Conservation (phyloP, 306 rosid genomes). For the Datisca glomerata region DNA sequence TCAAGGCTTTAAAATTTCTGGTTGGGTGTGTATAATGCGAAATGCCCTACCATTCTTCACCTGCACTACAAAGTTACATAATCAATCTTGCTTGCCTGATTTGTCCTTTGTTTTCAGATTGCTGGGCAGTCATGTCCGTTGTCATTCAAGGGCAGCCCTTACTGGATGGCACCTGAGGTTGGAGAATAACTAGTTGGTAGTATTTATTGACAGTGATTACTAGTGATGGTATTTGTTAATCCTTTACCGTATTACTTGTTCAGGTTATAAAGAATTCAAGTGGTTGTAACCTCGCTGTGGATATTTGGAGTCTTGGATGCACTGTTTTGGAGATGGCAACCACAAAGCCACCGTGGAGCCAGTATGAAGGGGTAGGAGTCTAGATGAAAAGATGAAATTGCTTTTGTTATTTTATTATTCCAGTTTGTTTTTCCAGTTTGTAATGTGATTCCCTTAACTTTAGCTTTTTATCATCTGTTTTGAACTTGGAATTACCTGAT, state of each 20-base stretch:
- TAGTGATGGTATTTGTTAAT: slow-evolving; percentile 13
- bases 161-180: slow-evolving; percentile 99
- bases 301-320: slow-evolving; percentile 99
- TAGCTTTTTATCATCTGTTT: slow-evolving; percentile 2
- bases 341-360: slow-evolving; percentile 98
- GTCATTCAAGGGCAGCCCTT: slow-evolving; percentile 97
- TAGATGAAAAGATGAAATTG: slow-evolving; percentile 4
- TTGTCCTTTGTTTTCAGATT: slow-evolving; percentile 28
- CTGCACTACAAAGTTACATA: background rate
- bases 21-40: no score
- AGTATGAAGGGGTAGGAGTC: slow-evolving; percentile 89
- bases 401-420: background rate
- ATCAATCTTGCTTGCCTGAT: background rate
- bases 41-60: no score
- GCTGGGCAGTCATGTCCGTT: slow-evolving; percentile 81
- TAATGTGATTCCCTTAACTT: background rate
- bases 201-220: slow-evolving; percentile 9
- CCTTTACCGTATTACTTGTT: slow-evolving; percentile 17
- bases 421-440: background rate
- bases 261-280: slow-evolving; percentile 78
- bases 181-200: slow-evolving; percentile 9
- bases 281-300: slow-evolving; percentile 91
- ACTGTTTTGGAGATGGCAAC: slow-evolving; percentile 99
- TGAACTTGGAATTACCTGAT: no score
- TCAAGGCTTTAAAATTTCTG: no score